Base-by-base conservation (phyloP, 1,284 basidiomycete genomes). In the Malassezia brasiliensis region DNA sequence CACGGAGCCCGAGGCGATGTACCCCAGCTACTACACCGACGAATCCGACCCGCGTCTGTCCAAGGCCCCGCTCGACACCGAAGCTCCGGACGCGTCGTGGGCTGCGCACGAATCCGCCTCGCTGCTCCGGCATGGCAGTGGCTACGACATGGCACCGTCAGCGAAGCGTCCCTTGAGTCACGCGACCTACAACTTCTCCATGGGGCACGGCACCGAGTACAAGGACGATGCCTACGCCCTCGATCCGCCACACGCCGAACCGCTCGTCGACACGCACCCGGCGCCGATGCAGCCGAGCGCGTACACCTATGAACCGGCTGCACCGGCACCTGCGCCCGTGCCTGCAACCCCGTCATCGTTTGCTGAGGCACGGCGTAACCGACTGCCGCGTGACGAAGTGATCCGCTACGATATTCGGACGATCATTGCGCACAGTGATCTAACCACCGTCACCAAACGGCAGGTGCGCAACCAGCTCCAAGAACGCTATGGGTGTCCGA, bases 361-460 rank as follows among this genome's bases (percentile, higher is more conserved):
- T 15, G 25, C 25, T 9, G 42, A 45, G 22, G 3, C 42, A 32
- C 25, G 42, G 14, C 42, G 25, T 25, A 45, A 45, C 42, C 14
- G 15, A 19, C 48, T 72, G 42, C 70, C 70, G 12, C 60, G 63
- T 1, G 69, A 73, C 47, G 61, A 52, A 6, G 60, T 63, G 40
- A 69, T 73, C 50, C 61, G 58, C 14, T 39, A 56, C 15, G 69
- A 73, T 40, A 65, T 73, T 38, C 67, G 69, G 22, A 45, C 44
- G 31, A 51, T 73, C 25, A 66, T 73, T 34, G 66, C 66, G 7
- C 53, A 63, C 20, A 56, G 60, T 10, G 70, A 73, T 47, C 56
- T 73, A 39, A 61, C 64, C 1, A 68, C 68, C 6, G 47, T 72
- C 15, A 70, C 69, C 22, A 72, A 68, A 50, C 69, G 69, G 32